phyloP scores from a whole-genome alignment of 2,329 filamentous ascomycete genomes.

The Diaporthe longicolla region DNA sequence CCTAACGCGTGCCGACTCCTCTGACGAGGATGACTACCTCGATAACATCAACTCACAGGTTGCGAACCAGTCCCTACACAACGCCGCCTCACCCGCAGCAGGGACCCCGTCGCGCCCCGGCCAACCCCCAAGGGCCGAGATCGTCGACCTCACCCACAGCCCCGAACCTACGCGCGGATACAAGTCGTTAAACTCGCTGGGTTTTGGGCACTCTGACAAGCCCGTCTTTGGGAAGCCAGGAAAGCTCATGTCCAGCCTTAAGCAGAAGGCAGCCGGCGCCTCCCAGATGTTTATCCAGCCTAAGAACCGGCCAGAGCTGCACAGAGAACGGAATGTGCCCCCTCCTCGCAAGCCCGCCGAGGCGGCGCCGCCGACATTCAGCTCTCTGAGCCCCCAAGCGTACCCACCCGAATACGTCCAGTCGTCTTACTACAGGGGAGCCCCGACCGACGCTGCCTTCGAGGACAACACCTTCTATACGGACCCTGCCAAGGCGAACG shows the following conservation, averaged over 20 bases:
- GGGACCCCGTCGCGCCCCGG: constrained; percentile 57
- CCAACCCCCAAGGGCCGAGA: constrained; percentile 49
- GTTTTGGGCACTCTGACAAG: constrained; percentile 45
- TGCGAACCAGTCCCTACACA: constrained; percentile 44
- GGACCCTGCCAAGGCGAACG: constrained; percentile 78
- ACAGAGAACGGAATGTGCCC: constrained; percentile 63
- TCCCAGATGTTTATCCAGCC: constrained; percentile 64
- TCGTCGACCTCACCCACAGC: constrained; percentile 51
- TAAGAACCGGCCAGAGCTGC: constrained; percentile 70
- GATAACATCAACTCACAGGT: constrained; percentile 53
- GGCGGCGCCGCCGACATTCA: constrained; percentile 62
- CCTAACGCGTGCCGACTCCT: constrained; percentile 50
- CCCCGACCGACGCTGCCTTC: constrained; percentile 42
- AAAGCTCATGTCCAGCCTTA: constrained; percentile 64
- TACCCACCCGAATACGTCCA: constrained; percentile 52
- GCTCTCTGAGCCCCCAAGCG: constrained; percentile 55
- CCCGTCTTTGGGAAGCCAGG: constrained; percentile 56
- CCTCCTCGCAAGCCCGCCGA: constrained; percentile 60
- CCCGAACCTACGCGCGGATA: constrained; percentile 41
- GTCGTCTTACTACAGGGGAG: constrained; percentile 44
- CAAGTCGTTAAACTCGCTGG: constrained; percentile 35
- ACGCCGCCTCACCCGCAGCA: constrained; percentile 33
- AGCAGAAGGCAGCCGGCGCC: constrained; percentile 65
- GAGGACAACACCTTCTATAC: constrained; percentile 73
- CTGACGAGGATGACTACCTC: constrained; percentile 54